A percentile compares a stretch with the other conserved stretches of the same genome.
Conservation (phyloP, 257 asterid species). For the Scutellaria galericulata region DNA sequence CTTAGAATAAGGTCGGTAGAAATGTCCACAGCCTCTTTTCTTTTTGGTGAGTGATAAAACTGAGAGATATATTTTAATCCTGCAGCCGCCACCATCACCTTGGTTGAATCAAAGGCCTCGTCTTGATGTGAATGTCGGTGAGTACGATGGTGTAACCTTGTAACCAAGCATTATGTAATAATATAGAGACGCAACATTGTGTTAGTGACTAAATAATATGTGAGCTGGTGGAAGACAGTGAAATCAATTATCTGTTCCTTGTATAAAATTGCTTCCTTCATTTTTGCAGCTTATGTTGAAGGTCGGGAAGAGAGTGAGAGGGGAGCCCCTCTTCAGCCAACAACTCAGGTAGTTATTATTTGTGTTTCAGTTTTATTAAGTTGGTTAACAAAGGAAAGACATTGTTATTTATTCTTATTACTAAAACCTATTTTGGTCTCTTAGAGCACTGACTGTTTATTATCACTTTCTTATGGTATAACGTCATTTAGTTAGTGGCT, state of each 20-base stretch:
- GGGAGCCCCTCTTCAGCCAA: slow-evolving; percentile 72
- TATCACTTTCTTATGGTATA: slow-evolving; percentile 4
- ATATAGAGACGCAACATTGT: slow-evolving; percentile 10
- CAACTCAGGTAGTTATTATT: slow-evolving; percentile 71
- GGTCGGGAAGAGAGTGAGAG: slow-evolving; percentile 86
- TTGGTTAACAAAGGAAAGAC: slow-evolving; percentile 2
- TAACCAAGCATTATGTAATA: neutral
- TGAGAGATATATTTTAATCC: slow-evolving; percentile 33
- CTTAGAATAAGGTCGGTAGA: slow-evolving; percentile 2
- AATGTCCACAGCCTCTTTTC: slow-evolving; percentile 15
- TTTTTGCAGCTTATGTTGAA: slow-evolving; percentile 78
- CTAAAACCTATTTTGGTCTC: slow-evolving; percentile 1
- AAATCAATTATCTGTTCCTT: slow-evolving; percentile 11
- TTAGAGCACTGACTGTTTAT: neutral
- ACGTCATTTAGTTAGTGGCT: neutral
- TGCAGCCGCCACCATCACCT: slow-evolving; percentile 89
- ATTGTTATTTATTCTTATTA: slow-evolving; percentile 6
- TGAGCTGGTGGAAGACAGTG: slow-evolving; percentile 28
- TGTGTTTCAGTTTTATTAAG: slow-evolving; percentile 30
- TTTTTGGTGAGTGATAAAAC: slow-evolving; percentile 27
- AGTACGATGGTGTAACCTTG: slow-evolving; percentile 40
- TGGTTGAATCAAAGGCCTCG: slow-evolving; percentile 89
- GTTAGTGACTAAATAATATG: slow-evolving; percentile 16
- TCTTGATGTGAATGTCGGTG: slow-evolving; percentile 95
- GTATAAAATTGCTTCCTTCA: slow-evolving; percentile 17